Evolutionary conservation across 345 rosid genomes (phyloP).

Genomic region (Eucalyptus leucophloia): DNA sequence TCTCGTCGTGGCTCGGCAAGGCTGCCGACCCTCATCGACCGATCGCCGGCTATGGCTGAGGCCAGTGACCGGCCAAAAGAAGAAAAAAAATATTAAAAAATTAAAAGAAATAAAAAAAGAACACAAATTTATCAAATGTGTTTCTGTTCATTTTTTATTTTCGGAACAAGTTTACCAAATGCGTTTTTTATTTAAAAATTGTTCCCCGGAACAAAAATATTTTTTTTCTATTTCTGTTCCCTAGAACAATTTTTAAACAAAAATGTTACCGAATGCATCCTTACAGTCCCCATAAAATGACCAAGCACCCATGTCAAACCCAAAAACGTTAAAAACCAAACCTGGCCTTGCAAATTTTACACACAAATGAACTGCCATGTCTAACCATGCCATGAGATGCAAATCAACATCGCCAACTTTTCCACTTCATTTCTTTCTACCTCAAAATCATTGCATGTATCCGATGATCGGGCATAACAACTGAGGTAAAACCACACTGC

Average conservation of each 20-base stretch:
- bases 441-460: not conserved
- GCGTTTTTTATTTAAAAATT: too few relatives aligned
- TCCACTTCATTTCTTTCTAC: not conserved
- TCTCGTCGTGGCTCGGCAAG: too few relatives aligned
- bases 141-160: too few relatives aligned
- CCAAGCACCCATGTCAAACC: not conserved
- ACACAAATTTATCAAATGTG: too few relatives aligned
- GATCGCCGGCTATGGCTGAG: too few relatives aligned
- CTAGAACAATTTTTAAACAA: too few relatives aligned
- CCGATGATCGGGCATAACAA: not conserved
- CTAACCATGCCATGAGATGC: not conserved
- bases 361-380: not conserved
- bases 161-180: too few relatives aligned
- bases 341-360: not conserved
- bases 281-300: not conserved
- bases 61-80: too few relatives aligned
- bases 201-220: rapidly evolving
- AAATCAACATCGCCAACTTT: not conserved
- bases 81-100: too few relatives aligned
- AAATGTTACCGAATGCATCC: too few relatives aligned
- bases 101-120: too few relatives aligned
- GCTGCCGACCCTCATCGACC: rapidly evolving
- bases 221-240: too few relatives aligned
- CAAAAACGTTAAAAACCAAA: not conserved
- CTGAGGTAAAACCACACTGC: not conserved